Evolutionary conservation across 192 early-diverging fungal genomes (phyloP), one percentile per base, ranked within the genome.

Genomic region (Backusella sp.): DNA sequence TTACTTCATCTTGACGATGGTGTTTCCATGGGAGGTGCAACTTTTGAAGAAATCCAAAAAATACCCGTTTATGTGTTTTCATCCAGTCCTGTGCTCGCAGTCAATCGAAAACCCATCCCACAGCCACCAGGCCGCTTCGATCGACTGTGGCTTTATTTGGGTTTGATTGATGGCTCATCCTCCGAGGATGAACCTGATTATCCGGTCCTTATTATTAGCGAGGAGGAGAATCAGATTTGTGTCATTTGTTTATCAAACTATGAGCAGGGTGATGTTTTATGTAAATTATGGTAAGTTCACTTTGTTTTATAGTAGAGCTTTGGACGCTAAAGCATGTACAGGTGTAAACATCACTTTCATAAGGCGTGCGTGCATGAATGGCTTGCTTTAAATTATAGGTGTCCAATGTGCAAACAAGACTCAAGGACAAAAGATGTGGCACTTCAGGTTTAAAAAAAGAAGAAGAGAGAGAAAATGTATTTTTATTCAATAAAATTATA

Each of bases 311-410:
- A 4, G n/a, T 7, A 7, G 30, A 11, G 0, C 37, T 11, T 39
- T 39, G 9, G 37, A 11, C 32, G 11, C 37, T 39, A 39, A 39
- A 11, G 0, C 37, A 32, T 68, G 6, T 39, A 3, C 44, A 78
- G 77, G 77, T 78, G 94, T 80, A 83, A 77, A 6, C 94, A 96
- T 82, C 92, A 94, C 75, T 93, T 96, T 81, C 94, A 96, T 80
- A 90, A 89, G 80, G 84, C 88, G 12, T 96, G 94, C 79, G 93
- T 94, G 2, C 90, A 92, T 73, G 92, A 92, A 79, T 96, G 94
- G 94, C 83, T 96, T 62, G 84, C 86, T 37, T 79, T 93, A 62
- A 93, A 94, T 79, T 84, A 84, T 70, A 84, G 85, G 9, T 96
- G 94, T 75, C 94, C 94, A 23, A 83, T 94, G 46, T 96, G 94